Conservation (phyloP, 2,329 filamentous ascomycete genomes). For the Ascochyta rabiei region DNA sequence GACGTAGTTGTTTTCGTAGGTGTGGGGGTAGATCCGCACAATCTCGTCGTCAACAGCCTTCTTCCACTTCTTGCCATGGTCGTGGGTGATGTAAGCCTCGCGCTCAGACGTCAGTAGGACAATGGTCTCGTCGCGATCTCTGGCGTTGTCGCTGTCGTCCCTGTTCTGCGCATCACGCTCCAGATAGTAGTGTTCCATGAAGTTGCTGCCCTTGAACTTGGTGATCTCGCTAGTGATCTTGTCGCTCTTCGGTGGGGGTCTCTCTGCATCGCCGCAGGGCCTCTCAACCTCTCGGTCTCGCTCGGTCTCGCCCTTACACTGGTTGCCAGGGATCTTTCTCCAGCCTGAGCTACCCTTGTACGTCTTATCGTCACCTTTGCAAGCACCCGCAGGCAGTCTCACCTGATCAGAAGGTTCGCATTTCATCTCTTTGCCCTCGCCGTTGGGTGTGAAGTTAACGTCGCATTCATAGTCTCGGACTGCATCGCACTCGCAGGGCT, state of each 20-base stretch:
- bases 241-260: conserved; percentile 65
- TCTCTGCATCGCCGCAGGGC: conserved; percentile 69
- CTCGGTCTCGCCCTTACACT: conserved; percentile 52
- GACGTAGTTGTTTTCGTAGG: conserved; percentile 80
- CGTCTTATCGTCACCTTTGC: conserved; percentile 71
- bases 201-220: conserved; percentile 66
- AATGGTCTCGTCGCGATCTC: conserved; percentile 73
- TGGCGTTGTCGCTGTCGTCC: conserved; percentile 74
- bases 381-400: conserved; percentile 72
- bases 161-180: conserved; percentile 70
- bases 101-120: conserved; percentile 65
- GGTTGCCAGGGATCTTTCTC: conserved; percentile 77
- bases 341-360: conserved; percentile 90
- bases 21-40: conserved; percentile 74
- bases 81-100: conserved; percentile 74
- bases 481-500: conserved; percentile 80
- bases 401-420: conserved; percentile 72
- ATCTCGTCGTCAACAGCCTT: conserved; percentile 74
- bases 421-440: conserved; percentile 60
- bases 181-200: conserved; percentile 72
- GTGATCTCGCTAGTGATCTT: conserved; percentile 67
- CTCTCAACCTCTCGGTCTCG: conserved; percentile 66
- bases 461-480: conserved; percentile 90
- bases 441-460: conserved; percentile 75
- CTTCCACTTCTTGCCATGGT: conserved; percentile 90